Base-by-base conservation (phyloP, 1,284 basidiomycete genomes). In the Sporisorium scitamineum region DNA sequence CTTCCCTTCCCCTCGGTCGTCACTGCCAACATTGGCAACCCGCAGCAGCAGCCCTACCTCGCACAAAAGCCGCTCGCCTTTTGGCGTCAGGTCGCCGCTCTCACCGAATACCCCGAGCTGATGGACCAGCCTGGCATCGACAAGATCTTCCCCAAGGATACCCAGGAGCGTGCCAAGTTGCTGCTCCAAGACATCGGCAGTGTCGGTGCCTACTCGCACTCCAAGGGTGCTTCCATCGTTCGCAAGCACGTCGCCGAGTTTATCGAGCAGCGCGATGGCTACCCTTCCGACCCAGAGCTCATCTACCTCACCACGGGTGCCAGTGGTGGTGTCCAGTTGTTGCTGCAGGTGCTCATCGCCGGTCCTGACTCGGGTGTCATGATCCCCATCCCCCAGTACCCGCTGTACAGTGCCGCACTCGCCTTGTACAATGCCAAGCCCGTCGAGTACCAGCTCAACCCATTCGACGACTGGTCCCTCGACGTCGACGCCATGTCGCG, bases 361-460 rank as follows among this genome's bases (percentile, higher is more conserved):
- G 88, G 89, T 5, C 82, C 83, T 9, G 88, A 89, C 22, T 89
- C 90, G 54, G 94, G 93, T 10, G 90, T 96, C 78, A 89, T 96
- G 70, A 98, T 99, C 83, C 96, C 96, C 26, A 98, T 99, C 75
- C 96, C 96, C 1, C 96, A 99, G 88, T 99, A 99, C 86, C 96
- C 96, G 0, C 89, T 99, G 18, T 97, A 98, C 87, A 97, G 95
- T 48, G 96, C 96, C 24, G 92, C 95, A 0, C 91, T 99, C 54
- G 93, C 95, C 0, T 91, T 95, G 81, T 91, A 90, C 86, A 88
- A 89, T 52, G 95, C 95, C 24, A 88, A 90, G n/a, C 88, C 94
- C 0, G 88, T 98, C 44, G 92, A 93, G 0, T 99, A 99, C 87
- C 91, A 93, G 86, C 91, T 99, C 39, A 90, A 95, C 73, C 94